Evolutionary conservation across 208 protist genomes (phyloP).

Genomic region (Tritrichomonas foetus): DNA sequence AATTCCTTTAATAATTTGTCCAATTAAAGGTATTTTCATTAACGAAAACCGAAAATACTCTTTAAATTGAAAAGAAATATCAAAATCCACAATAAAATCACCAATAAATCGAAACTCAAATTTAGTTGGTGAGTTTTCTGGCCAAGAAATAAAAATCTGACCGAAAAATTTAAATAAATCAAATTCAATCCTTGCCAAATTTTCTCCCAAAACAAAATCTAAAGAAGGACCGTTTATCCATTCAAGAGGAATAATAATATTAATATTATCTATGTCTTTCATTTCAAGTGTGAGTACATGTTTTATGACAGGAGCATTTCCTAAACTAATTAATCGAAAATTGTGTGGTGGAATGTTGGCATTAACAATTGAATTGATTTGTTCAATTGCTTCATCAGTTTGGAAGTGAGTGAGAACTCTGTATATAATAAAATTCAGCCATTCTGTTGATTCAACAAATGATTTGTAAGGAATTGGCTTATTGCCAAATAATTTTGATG

Average conservation of each 20-base stretch:
- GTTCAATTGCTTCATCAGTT: not conserved
- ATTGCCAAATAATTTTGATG: not conserved
- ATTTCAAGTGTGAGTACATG: not conserved
- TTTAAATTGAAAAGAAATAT: not conserved
- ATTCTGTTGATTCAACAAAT: not conserved
- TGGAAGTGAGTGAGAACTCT: not conserved
- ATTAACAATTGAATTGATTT: not conserved
- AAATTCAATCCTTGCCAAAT: not conserved
- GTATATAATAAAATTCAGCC: conserved; percentile 4
- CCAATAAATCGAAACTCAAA: not conserved
- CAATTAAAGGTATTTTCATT: not conserved
- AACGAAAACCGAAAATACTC: not conserved
- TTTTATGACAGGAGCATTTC: not conserved
- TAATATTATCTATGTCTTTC: not conserved
- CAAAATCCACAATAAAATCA: not conserved
- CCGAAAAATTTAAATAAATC: not conserved
- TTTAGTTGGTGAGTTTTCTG: not conserved
- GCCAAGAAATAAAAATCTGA: not conserved
- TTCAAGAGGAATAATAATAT: not conserved
- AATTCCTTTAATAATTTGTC: conserved; percentile 10
- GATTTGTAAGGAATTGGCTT: conserved; percentile 3
- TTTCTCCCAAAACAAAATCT: not conserved
- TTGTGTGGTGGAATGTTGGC: not conserved
- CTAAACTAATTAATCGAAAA: not conserved
- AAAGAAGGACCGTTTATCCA: conserved; percentile 7